Conservation (phyloP, 148 eudicot genomes). For the Arctostaphylos glauca region DNA sequence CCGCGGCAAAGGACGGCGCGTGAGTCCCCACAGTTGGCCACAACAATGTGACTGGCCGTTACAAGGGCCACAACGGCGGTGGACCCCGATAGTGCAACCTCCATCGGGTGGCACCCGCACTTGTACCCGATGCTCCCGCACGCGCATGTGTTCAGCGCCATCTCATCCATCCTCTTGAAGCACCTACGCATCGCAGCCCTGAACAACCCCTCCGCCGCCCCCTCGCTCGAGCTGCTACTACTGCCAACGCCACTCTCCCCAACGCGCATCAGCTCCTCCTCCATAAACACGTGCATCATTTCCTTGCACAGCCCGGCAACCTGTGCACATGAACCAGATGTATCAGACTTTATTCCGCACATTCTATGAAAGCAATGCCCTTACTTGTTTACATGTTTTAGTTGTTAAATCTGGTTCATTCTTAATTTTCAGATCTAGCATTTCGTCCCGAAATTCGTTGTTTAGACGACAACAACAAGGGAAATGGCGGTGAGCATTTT, state of each 20-base stretch:
- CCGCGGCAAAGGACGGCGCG: slow-evolving; percentile 47
- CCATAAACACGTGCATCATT: slow-evolving; percentile 33
- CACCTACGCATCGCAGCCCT: slow-evolving; percentile 18
- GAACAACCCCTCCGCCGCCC: slow-evolving; percentile 25
- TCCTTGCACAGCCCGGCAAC: slow-evolving; percentile 41
- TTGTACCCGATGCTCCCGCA: slow-evolving; percentile 20
- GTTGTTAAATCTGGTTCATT: background rate
- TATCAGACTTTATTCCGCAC: background rate
- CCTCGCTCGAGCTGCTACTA: background rate
- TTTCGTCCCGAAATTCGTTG: background rate
- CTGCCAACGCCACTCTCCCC: slow-evolving; percentile 4
- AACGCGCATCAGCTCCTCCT: slow-evolving; percentile 31
- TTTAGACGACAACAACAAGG: background rate
- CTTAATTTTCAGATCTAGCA: background rate
- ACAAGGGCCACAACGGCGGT: slow-evolving; percentile 48
- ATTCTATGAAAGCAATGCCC: background rate
- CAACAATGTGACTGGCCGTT: slow-evolving; percentile 30
- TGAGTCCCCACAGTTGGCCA: slow-evolving; percentile 56
- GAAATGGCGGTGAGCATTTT: slow-evolving; percentile 9
- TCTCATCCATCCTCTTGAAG: slow-evolving; percentile 38
- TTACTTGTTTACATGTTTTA: background rate
- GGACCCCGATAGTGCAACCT: slow-evolving; percentile 23
- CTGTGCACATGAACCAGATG: slow-evolving; percentile 21
- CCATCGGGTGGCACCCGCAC: slow-evolving; percentile 19
- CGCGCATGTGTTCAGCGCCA: slow-evolving; percentile 31